These are phyloP conservation scores for Nelumbo lutea DNA, from an alignment of 164 flowering plant species.

Conservation along the genomic window DNA sequence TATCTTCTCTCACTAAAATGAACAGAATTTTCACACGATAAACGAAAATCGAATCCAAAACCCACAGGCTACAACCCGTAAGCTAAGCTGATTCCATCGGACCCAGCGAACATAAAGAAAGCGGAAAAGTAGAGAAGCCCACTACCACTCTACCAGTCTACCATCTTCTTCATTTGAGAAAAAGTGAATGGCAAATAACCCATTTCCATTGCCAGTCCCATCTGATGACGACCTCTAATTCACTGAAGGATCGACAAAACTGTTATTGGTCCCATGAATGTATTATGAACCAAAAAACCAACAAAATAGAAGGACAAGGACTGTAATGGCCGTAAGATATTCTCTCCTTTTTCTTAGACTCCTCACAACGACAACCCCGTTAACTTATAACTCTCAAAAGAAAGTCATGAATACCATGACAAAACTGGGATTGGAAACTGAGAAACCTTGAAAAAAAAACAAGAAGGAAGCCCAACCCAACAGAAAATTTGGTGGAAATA, in stretches of 20 bases:
- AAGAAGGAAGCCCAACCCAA: background rate
- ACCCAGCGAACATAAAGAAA: slow-evolving; percentile 9
- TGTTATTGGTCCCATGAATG: slow-evolving; percentile 11
- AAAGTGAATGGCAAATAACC: background rate
- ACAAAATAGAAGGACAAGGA: background rate
- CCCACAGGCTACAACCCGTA: background rate
- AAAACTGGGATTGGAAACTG: background rate
- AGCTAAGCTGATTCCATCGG: slow-evolving; percentile 10
- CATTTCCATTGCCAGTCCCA: background rate
- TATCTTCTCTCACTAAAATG: background rate
- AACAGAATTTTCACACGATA: background rate
- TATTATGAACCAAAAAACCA: slow-evolving; percentile 13
- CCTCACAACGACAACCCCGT: background rate
- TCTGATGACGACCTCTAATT: too few relatives aligned
- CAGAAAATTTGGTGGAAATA: background rate
- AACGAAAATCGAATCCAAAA: slow-evolving; percentile 10
- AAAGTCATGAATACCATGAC: background rate
- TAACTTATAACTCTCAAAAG: too few relatives aligned
- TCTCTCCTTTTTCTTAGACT: background rate
- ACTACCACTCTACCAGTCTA: slow-evolving; percentile 4
- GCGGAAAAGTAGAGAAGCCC: slow-evolving; percentile 8
- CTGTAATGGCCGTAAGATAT: slow-evolving; percentile 9
- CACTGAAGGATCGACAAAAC: background rate
- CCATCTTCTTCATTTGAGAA: background rate
- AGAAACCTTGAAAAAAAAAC: background rate